These are phyloP conservation scores for Picea engelmannii DNA, from an alignment of 83 land plant species.

Conservation along the genomic window DNA sequence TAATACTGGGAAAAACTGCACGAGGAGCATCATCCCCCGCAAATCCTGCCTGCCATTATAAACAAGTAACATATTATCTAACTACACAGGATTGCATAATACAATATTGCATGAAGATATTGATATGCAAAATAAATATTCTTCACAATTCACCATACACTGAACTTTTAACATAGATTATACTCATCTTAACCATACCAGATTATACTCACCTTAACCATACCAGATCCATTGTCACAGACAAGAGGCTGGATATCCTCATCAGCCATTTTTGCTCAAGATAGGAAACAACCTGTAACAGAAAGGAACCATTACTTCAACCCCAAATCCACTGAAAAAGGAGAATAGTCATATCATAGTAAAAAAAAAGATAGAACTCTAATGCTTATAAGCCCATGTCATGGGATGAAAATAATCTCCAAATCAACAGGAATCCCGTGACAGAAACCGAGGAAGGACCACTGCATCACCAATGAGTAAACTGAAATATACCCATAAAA, in stretches of 20 bases:
- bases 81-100: too few relatives aligned
- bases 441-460: too few relatives aligned
- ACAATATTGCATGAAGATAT: background rate
- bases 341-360: too few relatives aligned
- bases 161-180: background rate
- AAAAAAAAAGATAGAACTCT: too few relatives aligned
- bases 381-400: too few relatives aligned
- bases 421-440: too few relatives aligned
- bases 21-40: too few relatives aligned
- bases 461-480: too few relatives aligned
- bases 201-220: constrained; percentile 43
- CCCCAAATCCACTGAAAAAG: background rate
- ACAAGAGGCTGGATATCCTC: too few relatives aligned
- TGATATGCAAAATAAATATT: background rate
- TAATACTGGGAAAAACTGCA: too few relatives aligned
- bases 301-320: background rate
- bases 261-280: constrained; percentile 10
- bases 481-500: too few relatives aligned
- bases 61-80: background rate
- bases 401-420: too few relatives aligned
- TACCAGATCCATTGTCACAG: constrained; percentile 50
- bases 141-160: background rate
- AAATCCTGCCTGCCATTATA: background rate
- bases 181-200: constrained; percentile 48
- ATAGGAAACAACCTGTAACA: background rate